Base-by-base conservation (phyloP, 1,284 basidiomycete genomes). In the Psilocybe mexicana region DNA sequence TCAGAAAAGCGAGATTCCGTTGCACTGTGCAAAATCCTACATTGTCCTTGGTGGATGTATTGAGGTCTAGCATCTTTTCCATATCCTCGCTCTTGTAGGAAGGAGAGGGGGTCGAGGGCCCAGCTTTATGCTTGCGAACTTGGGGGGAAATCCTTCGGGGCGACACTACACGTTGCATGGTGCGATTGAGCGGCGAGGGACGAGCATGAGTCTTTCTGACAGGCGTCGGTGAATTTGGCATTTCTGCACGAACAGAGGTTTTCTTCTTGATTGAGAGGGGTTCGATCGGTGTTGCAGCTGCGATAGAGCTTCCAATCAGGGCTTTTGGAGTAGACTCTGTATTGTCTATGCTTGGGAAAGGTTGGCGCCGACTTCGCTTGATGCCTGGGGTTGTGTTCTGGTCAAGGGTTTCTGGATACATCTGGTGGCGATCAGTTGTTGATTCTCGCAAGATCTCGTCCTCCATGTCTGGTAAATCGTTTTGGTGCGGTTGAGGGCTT, bases 201-300 rank as follows among this genome's bases (percentile, higher is more conserved):
- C 78, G 76, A 55, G 69, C 67, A 60, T 76, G 72, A 2, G 69
- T 63, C 65, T 75, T 82, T 52, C 79, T 74, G 11, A 73, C 69
- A 12, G 79, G 72, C 10, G 78, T 73, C 43, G 80, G 75, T 12
- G 82, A 75, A 23, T 66, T 70, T 23, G 65, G 62, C 56, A 71
- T 70, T 4, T 70, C 69, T 8, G 71, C 67, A 44, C 81, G 79
- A 40, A 81, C 75, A 3, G 87, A 88, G 2, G 80, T 75, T 72
- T 90, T 92, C 76, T 93, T 92, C 77, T 87, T 90, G 68, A 93
- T 92, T 1, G 86, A 87, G 55, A 93, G 74, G 7, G 90, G 90
- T 65, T 90, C 88, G 28, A 90, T 74, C 11, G 70, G 67, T 25
- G 67, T 71, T 12, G 75, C 64, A 47, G 71, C 62, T 49, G 70